phyloP scores from a whole-genome alignment of 176 grass and related monocot genomes.

The Echinochloa phyllopogon region DNA sequence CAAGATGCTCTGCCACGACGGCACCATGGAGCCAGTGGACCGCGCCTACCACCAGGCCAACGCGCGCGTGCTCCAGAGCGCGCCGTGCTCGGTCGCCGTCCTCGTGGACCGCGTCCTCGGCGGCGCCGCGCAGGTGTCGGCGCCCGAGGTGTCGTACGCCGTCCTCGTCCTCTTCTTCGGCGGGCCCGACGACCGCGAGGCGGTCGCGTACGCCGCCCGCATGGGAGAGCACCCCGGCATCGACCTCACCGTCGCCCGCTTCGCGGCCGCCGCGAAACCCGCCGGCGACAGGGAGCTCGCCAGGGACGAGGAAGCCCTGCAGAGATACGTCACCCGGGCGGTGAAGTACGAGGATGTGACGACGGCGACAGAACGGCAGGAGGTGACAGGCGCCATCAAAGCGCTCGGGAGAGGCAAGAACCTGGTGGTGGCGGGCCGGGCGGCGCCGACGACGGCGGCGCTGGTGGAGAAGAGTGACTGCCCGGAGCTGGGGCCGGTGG shows the following conservation, averaged over 20 bases:
- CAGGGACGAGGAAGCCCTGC: slow-evolving; percentile 44
- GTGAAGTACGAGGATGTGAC: slow-evolving; percentile 51
- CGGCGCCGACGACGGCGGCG: background rate
- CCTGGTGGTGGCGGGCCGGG: slow-evolving; percentile 53
- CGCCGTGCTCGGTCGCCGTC: slow-evolving; percentile 58
- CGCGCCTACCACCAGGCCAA: slow-evolving; percentile 53
- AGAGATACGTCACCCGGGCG: background rate
- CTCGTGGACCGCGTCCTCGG: slow-evolving; percentile 67
- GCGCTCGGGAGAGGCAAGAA: slow-evolving; percentile 35
- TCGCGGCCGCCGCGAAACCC: background rate
- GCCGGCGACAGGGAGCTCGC: background rate
- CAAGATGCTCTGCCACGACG: slow-evolving; percentile 54
- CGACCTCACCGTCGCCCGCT: slow-evolving; percentile 47
- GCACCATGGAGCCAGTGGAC: slow-evolving; percentile 46
- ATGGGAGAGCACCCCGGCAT: slow-evolving; percentile 67
- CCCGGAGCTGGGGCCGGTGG: slow-evolving; percentile 57
- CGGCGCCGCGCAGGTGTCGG: slow-evolving; percentile 45
- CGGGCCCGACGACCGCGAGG: slow-evolving; percentile 79
- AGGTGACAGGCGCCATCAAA: slow-evolving; percentile 40
- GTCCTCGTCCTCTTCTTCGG: slow-evolving; percentile 75
- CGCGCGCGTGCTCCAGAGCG: slow-evolving; percentile 40
- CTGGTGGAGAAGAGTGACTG: slow-evolving; percentile 60
- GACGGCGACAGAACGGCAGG: background rate
- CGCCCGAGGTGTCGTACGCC: slow-evolving; percentile 49
- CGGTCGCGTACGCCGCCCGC: slow-evolving; percentile 58